These are phyloP conservation scores for Diaporthe batatas DNA, from an alignment of 2,329 filamentous ascomycete species.

Conservation along the genomic window DNA sequence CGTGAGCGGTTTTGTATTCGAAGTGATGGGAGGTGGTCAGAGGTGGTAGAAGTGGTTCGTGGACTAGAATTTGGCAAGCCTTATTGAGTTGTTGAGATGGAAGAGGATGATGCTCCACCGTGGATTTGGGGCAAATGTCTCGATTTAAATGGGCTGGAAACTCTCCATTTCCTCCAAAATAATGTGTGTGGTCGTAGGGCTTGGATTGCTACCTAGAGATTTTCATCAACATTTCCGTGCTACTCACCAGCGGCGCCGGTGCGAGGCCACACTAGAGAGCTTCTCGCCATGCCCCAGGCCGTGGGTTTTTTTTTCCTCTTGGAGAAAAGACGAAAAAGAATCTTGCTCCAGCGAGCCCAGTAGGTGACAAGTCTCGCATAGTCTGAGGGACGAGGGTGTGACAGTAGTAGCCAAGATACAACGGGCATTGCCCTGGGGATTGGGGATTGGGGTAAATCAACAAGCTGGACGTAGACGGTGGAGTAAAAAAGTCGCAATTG, in stretches of 20 bases:
- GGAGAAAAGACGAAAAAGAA: not conserved
- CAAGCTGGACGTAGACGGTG: too few relatives aligned
- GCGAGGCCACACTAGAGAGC: not conserved
- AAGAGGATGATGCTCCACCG: not conserved
- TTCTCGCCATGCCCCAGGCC: too few relatives aligned
- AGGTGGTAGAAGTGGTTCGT: not conserved
- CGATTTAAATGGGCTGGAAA: not conserved
- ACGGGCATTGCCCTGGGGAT: too few relatives aligned
- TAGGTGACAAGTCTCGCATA: not conserved
- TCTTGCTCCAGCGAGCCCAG: not conserved
- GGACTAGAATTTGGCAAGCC: not conserved
- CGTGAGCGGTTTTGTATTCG: too few relatives aligned
- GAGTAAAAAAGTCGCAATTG: conserved; percentile 16
- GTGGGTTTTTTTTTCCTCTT: too few relatives aligned
- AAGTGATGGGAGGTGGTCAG: too few relatives aligned
- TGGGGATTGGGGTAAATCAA: not conserved
- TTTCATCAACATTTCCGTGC: not conserved
- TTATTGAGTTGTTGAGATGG: not conserved
- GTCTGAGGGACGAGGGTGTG: not conserved
- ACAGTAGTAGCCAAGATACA: not conserved
- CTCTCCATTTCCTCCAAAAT: not conserved
- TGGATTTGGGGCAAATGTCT: too few relatives aligned
- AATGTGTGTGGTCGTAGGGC: not conserved
- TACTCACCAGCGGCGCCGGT: not conserved
- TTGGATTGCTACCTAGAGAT: not conserved